Percentiles rank a stretch among this genome's conserved stretches.
These are phyloP conservation scores for Endothia cerciana DNA, from an alignment of 2,329 filamentous ascomycete genomes.

Conservation along the genomic window DNA sequence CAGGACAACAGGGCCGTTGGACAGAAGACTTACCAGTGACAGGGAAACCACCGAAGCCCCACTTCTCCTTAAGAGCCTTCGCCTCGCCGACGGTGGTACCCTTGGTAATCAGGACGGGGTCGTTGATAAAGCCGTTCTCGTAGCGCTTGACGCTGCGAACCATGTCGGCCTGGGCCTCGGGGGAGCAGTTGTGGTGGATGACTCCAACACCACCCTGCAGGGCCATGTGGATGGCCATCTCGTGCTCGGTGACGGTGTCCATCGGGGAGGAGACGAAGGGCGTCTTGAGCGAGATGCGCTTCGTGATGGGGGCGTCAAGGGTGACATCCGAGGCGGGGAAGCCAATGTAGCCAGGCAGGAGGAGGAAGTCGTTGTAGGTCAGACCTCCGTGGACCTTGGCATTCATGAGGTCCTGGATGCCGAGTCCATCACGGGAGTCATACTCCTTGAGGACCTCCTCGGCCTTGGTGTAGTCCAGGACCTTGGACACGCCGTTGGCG, in stretches of 20 bases:
- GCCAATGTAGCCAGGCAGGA: conserved; percentile 96
- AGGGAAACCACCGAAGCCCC: conserved; percentile 97
- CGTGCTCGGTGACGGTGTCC: conserved; percentile 99
- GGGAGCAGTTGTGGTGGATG: conserved; percentile 99
- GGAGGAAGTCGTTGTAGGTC: conserved; percentile 98
- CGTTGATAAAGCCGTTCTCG: conserved; percentile 98
- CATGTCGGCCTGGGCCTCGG: conserved; percentile 97
- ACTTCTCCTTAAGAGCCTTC: conserved; percentile 91
- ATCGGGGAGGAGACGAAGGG: conserved; percentile 97
- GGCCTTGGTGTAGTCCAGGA: conserved; percentile 76
- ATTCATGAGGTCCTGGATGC: conserved; percentile 85
- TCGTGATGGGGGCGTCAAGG: conserved; percentile 91
- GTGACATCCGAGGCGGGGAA: conserved; percentile 89
- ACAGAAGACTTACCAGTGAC: conserved; percentile 81
- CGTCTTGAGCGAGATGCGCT: conserved; percentile 93
- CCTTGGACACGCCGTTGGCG: conserved; percentile 56
- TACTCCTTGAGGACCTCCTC: conserved; percentile 84
- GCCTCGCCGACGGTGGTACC: conserved; percentile 89
- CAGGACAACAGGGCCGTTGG: conserved; percentile 25
- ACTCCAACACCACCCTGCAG: conserved; percentile 88
- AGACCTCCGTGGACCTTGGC: conserved; percentile 89
- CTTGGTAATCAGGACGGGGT: conserved; percentile 89
- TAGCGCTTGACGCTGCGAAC: conserved; percentile 98
- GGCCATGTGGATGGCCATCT: conserved; percentile 98
- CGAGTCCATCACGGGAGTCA: conserved; percentile 79